A percentile compares a stretch with the other conserved stretches of the same genome.
These are phyloP conservation scores for Chlorella vulgaris DNA, from an alignment of 139 green algal genomes.

Conservation along the genomic window DNA sequence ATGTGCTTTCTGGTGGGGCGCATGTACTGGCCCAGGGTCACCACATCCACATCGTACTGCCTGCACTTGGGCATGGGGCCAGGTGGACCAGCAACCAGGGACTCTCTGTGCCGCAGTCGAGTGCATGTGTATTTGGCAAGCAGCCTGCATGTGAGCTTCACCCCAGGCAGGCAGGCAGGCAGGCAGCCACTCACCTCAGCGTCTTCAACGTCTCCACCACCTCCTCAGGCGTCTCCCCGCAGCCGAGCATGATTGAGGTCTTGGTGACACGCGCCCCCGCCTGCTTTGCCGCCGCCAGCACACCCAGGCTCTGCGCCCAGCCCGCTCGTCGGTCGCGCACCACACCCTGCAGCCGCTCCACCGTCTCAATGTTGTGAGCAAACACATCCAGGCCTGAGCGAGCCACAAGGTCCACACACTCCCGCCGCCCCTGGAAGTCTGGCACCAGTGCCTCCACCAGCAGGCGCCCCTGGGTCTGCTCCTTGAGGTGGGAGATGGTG, in stretches of 20 bases:
- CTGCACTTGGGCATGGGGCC: too few species aligned
- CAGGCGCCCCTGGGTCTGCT: constrained; percentile 68
- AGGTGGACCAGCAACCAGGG: not conserved
- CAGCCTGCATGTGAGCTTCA: too few species aligned
- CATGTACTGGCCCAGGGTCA: constrained; percentile 99
- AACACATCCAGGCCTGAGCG: constrained; percentile 94
- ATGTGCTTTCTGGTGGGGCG: constrained; percentile 97
- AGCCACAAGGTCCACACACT: constrained; percentile 72
- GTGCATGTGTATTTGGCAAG: too few species aligned
- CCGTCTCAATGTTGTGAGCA: constrained; percentile 99
- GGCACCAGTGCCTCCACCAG: constrained; percentile 95
- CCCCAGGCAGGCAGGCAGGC: not conserved
- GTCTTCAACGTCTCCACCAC: constrained; percentile 62
- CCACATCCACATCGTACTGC: constrained; percentile 61
- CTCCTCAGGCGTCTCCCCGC: constrained; percentile 90
- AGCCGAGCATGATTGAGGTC: constrained; percentile 98
- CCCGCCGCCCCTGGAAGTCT: constrained; percentile 89
- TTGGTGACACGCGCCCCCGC: constrained; percentile 86
- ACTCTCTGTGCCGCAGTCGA: too few species aligned
- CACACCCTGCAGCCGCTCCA: constrained; percentile 81
- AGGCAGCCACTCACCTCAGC: not conserved
- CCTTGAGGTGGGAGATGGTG: constrained; percentile 84
- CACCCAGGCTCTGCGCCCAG: constrained; percentile 88
- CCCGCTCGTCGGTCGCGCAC: constrained; percentile 67
- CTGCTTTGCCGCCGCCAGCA: constrained; percentile 88